Conservation (phyloP, 768 basidiomycete genomes). For the Collybia nuda region DNA sequence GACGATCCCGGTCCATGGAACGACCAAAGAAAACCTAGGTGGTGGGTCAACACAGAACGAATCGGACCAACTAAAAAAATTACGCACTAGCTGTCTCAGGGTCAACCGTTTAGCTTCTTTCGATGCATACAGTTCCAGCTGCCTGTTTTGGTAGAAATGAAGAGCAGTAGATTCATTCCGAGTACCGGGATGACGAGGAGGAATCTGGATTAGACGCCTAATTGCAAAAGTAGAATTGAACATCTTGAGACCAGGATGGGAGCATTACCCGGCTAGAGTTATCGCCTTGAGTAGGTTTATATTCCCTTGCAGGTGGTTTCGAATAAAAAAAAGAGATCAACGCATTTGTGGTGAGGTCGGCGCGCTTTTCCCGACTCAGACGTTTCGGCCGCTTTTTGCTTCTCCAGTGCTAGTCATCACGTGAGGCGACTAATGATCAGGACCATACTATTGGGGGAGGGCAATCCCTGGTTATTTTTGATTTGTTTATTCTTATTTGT, state of each 20-base stretch:
- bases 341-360: not conserved
- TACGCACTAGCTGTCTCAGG: slow-evolving; percentile 72
- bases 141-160: slow-evolving; percentile 82
- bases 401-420: not conserved
- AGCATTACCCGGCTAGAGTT: slow-evolving; percentile 1
- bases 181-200: slow-evolving; percentile 3
- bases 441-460: too few species aligned
- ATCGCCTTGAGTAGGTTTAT: not conserved
- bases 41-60: not conserved
- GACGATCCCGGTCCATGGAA: slow-evolving; percentile 72
- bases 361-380: too few species aligned
- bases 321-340: not conserved
- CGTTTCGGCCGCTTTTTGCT: too few species aligned
- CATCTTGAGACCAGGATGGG: slow-evolving; percentile 8
- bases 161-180: slow-evolving; percentile 36
- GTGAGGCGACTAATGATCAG: too few species aligned
- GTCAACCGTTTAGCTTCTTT: slow-evolving; percentile 72
- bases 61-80: not conserved
- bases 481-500: too few species aligned
- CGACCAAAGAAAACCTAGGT: slow-evolving; percentile 83
- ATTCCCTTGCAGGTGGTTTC: not conserved
- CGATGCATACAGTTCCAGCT: slow-evolving; percentile 78
- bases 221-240: slow-evolving; percentile 4
- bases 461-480: too few species aligned
- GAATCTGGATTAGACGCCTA: slow-evolving; percentile 5